phyloP scores from a whole-genome alignment of 1,284 basidiomycete species.

The Albatrellus sp. region DNA sequence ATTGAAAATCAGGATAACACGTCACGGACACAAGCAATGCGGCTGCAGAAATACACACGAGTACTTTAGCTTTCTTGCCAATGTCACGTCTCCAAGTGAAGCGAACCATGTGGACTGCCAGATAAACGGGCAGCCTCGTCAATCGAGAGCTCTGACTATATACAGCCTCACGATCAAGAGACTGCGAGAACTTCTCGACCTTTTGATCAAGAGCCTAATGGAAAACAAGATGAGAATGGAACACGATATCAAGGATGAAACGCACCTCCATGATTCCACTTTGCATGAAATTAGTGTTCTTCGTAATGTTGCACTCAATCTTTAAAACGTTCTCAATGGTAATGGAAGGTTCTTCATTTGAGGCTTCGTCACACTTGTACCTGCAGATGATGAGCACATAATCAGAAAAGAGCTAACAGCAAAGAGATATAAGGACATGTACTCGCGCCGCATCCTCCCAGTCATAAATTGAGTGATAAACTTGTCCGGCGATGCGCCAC shows the following conservation, averaged over 20 bases:
- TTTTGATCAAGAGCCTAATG: constrained; percentile 70
- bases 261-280: constrained; percentile 77
- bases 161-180: constrained; percentile 67
- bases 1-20: background rate
- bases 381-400: constrained; percentile 24
- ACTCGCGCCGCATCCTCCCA: constrained; percentile 77
- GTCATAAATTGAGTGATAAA: constrained; percentile 84
- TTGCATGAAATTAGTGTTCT: constrained; percentile 81
- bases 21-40: background rate
- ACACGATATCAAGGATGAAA: constrained; percentile 9
- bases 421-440: constrained; percentile 19
- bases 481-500: constrained; percentile 22
- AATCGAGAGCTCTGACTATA: constrained; percentile 83
- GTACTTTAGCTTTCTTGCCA: constrained; percentile 84
- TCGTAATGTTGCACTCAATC: constrained; percentile 86
- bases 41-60: constrained; percentile 33
- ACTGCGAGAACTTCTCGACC: constrained; percentile 77
- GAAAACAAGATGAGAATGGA: background rate
- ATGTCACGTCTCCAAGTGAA: constrained; percentile 95
- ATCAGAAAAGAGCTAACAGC: background rate
- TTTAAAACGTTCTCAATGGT: constrained; percentile 73
- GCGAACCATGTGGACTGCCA: constrained; percentile 88
- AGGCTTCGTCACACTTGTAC: constrained; percentile 68
- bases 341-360: constrained; percentile 62
- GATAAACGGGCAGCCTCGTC: constrained; percentile 74